Evolutionary conservation across 2,329 filamentous ascomycete genomes (phyloP).

Genomic region (Mycosphaerella arachidis): DNA sequence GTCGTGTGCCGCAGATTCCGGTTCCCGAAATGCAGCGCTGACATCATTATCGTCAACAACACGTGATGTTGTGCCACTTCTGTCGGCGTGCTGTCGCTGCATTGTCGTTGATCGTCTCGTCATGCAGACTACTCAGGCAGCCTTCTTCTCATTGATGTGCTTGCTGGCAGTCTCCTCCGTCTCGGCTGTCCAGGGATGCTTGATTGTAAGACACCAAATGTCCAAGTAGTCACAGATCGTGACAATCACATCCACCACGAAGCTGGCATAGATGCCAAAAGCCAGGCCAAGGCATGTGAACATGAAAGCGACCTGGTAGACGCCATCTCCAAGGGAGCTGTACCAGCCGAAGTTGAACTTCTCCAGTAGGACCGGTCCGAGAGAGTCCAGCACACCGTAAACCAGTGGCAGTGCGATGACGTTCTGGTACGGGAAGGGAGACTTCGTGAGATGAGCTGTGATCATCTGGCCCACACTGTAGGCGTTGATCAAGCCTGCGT

Average conservation of each 20-base stretch:
- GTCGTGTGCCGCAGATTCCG: neutral
- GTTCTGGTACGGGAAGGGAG: conserved; percentile 86
- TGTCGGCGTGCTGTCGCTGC: neutral
- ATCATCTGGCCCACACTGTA: conserved; percentile 92
- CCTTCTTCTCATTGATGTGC: conserved; percentile 17
- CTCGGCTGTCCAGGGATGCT: conserved; percentile 59
- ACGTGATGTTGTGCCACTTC: neutral
- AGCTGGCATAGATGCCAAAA: conserved; percentile 91
- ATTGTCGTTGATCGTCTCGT: neutral
- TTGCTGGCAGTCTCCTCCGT: conserved; percentile 19
- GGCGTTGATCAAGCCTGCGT: conserved; percentile 84
- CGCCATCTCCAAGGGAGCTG: conserved; percentile 60
- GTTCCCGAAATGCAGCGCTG: neutral
- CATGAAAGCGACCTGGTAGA: conserved; percentile 88
- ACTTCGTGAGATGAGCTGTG: conserved; percentile 83
- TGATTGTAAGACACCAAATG: conserved; percentile 98
- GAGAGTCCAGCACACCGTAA: conserved; percentile 72
- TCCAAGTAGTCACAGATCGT: conserved; percentile 97
- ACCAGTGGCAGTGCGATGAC: conserved; percentile 73
- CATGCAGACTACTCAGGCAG: conserved; percentile 4
- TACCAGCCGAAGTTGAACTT: conserved; percentile 62
- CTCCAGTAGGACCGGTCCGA: conserved; percentile 63
- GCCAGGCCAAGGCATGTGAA: conserved; percentile 82
- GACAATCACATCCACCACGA: conserved; percentile 94
- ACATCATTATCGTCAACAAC: neutral